Evolutionary conservation across 106 monocot genomes (phyloP), one percentile per base, ranked within the genome.

Genomic region (Dendrobium huoshanense): DNA sequence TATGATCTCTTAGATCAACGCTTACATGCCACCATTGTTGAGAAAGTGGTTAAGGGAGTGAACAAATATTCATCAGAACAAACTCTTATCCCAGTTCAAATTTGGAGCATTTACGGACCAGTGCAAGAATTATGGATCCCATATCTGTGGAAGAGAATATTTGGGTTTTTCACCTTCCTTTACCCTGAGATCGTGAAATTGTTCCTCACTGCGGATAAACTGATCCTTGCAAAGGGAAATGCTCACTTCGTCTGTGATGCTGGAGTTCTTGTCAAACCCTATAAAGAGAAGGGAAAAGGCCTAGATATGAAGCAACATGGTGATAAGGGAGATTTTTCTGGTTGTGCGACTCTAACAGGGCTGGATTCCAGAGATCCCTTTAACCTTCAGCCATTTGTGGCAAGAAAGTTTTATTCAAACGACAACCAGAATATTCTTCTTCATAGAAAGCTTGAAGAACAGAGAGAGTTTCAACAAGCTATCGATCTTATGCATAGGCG

Each of bases 81-180:
- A 45, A 9, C 22, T 45, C 43, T 24, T 7, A 73, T 19, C 75
- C 45, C 45, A 7, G 24, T 10, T 75, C 7, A 1, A 13, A 44
- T 4, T 9, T 1, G 37, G 2, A 37, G 37, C 37, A 37, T 37
- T 37, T 37, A 2, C 37, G 37, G 37, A 37, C 37, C 90, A 11
- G 95, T 95, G 27, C 90, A 85, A 24, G 92, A 95, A 78, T 92
- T 95, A 72, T 85, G 95, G 84, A 92, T 95, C 51, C 92, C 95
- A 8, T 88, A 86, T 29, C 91, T 89, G 76, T 87, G 91, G n/a
- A 82, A 83, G 81, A 83, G 93, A 41, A 91, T 94, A 91, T 91
- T 87, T 68, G 93, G 93, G 42, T 94, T 94, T 58, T 91, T 94
- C 18, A 89, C 89, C 76, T 91, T 94, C 80, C 44, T 80, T 17